Evolutionary conservation across 345 rosid genomes (phyloP), one percentile per base, ranked within the genome.

Genomic region (Melaleuca quinquenervia): DNA sequence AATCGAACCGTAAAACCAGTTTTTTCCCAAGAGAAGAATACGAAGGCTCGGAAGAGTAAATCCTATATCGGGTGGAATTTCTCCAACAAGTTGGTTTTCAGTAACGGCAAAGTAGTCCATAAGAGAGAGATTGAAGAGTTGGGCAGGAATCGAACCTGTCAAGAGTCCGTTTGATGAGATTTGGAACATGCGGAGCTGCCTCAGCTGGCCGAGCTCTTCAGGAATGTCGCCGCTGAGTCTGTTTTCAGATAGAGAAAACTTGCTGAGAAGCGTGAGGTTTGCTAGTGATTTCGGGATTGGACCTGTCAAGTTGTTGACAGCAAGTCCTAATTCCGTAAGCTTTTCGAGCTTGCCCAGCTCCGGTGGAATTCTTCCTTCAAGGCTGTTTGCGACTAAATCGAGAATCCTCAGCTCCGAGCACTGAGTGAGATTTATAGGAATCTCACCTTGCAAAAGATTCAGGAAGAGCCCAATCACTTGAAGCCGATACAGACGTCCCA

Each of bases 371-470:
- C 26, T 87, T 20, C 91, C 91, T n/a, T 80, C 58, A 5, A 91
- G 83, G 53, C 85, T 87, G 86, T 90, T 91, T 51, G 6, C 1
- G 3, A 83, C 85, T 18, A 91, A 82, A 75, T 84, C 52, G 0
- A 88, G 86, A n/a, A 24, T n/a, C 36, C 52, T 50, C 32, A 91
- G 90, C 15, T 82, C 78, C 3, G 83, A 82, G 82, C 93, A 90
- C 58, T 6, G 48, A 41, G 88, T 26, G 10, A 91, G 83, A 50
- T 86, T 84, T 20, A 41, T 18, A 4, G 91, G 90, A 55, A 89
- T 85, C 84, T 83, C 83, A 6, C 92, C 91, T 50, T 74, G 87
- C 21, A 89, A 86, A 32, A 86, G 50, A 83, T 90, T 90, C 45
- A 13, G 82, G 29, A 54, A 50, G 3, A 89, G 83, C 4, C 21